Conservation (phyloP, 2,329 filamentous ascomycete species). For the Aspergillus sergii region DNA sequence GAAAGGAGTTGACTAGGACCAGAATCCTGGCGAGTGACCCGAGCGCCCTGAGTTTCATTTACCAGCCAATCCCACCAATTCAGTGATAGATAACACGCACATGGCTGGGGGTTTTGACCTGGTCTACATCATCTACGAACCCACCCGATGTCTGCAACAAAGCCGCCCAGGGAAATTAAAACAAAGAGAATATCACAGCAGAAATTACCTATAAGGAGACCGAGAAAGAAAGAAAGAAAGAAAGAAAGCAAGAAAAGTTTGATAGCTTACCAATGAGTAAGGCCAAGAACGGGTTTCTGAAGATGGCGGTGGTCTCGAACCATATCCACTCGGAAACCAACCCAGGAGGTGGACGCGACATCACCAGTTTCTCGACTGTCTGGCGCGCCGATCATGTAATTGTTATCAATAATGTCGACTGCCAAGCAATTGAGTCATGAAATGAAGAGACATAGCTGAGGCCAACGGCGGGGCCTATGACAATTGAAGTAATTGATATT, state of each 20-base stretch:
- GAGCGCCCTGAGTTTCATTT: neutral
- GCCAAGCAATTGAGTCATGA: neutral
- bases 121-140: neutral
- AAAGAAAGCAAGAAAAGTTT: neutral
- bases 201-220: neutral
- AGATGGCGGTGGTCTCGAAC: neutral
- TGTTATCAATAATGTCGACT: neutral
- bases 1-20: neutral
- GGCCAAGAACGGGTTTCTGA: neutral
- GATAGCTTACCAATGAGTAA: neutral
- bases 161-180: neutral
- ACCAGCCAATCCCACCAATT: conserved; percentile 4
- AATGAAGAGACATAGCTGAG: neutral
- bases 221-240: neutral
- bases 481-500: conserved; percentile 5
- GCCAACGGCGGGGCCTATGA: neutral
- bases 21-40: neutral
- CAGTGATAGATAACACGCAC: conserved; percentile 2
- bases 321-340: neutral
- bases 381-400: neutral
- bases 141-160: neutral
- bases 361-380: conserved; percentile 2
- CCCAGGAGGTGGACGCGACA: neutral
- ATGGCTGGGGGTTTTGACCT: neutral
- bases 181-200: neutral